Conservation (phyloP, 1,139 yeast species). For the Magnusiomyces fungicola region DNA sequence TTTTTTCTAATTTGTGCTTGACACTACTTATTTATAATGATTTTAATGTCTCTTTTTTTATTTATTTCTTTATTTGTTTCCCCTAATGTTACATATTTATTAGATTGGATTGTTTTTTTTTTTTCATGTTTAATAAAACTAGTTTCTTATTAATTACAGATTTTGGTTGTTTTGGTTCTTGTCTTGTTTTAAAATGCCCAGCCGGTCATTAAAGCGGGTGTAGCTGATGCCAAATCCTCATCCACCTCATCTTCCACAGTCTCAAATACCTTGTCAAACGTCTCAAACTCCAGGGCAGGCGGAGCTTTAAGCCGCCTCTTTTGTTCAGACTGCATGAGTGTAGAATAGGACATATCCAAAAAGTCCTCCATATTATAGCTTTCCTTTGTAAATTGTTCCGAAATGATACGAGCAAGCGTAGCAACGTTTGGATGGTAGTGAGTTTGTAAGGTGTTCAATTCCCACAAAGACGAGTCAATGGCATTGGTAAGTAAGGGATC, state of each 20-base stretch:
- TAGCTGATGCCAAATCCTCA: not conserved
- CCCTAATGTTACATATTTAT: too few species aligned
- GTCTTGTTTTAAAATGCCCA: constrained; percentile 2
- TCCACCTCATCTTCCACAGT: not conserved
- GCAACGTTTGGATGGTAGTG: constrained; percentile 97
- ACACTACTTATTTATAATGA: too few species aligned
- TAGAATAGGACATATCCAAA: constrained; percentile 79
- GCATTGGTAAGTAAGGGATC: constrained; percentile 82
- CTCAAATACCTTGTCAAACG: constrained; percentile 39
- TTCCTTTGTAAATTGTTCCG: constrained; percentile 85
- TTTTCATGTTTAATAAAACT: too few species aligned
- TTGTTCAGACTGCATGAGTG: constrained; percentile 68
- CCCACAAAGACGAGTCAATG: constrained; percentile 85
- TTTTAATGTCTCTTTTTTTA: too few species aligned
- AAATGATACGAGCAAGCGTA: constrained; percentile 77
- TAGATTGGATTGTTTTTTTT: too few species aligned
- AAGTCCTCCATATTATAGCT: constrained; percentile 89
- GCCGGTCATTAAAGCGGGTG: not conserved
- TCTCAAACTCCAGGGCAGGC: constrained; percentile 77
- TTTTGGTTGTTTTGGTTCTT: too few species aligned
- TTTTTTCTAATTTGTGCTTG: too few species aligned
- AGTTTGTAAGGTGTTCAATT: constrained; percentile 66
- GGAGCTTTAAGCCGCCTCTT: constrained; percentile 59
- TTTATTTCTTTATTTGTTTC: too few species aligned
- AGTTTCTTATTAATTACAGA: too few species aligned